Percentiles rank a stretch among this genome's conserved stretches.
phyloP scores from a whole-genome alignment of 345 rosid species.

The Gossypium longicalyx region DNA sequence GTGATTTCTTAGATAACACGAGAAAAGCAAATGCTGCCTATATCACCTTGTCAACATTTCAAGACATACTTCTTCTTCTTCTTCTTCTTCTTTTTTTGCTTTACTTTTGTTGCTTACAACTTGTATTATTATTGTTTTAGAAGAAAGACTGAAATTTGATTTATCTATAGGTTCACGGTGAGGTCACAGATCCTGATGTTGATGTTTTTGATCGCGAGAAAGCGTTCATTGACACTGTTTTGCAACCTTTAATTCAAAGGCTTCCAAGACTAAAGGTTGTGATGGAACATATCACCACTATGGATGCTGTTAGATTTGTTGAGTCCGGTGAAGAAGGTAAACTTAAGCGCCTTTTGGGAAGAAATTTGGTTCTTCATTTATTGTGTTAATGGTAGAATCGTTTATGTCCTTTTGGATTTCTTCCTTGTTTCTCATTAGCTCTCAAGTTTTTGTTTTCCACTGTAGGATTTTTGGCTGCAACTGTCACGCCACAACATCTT shows the following conservation, averaged over 20 bases:
- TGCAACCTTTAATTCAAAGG: constrained; percentile 64
- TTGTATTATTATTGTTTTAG: not conserved
- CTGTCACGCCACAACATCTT: constrained; percentile 95
- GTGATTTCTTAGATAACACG: not conserved
- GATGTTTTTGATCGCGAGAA: constrained; percentile 91
- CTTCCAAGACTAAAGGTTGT: constrained; percentile 75
- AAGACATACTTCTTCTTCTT: not conserved
- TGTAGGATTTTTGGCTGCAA: constrained; percentile 73
- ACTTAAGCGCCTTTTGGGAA: not conserved
- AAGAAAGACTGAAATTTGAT: not conserved
- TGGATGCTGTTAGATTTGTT: constrained; percentile 79
- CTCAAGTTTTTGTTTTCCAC: constrained; percentile 8
- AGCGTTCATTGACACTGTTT: constrained; percentile 73
- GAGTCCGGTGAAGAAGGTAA: constrained; percentile 81
- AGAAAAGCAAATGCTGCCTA: not conserved
- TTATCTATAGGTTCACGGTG: constrained; percentile 81
- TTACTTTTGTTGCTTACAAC: not conserved
- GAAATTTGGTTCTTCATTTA: not conserved
- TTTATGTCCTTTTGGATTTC: not conserved
- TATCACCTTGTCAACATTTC: not conserved
- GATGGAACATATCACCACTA: constrained; percentile 91
- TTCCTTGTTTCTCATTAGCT: constrained; percentile 5
- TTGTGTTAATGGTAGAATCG: not conserved
- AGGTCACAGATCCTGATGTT: constrained; percentile 77
- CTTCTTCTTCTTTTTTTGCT: too few relatives aligned